These are phyloP conservation scores for Nitzschia sp. DNA, from an alignment of 108 stramenopile genomes.

Conservation along the genomic window DNA sequence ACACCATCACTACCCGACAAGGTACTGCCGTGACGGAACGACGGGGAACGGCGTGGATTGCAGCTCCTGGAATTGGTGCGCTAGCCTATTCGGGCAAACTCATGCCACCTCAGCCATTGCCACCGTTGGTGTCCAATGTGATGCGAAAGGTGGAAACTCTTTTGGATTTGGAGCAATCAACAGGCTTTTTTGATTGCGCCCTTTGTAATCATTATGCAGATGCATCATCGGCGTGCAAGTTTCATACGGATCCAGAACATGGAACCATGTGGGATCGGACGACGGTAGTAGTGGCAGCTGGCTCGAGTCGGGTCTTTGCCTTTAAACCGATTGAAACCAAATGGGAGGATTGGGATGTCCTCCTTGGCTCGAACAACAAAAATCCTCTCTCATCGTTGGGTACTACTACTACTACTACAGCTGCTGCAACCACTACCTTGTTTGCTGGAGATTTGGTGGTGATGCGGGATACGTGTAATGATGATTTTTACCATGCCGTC, in stretches of 20 bases:
- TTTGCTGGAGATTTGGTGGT: conserved; percentile 73
- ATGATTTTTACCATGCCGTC: conserved; percentile 76
- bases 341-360: conserved; percentile 53
- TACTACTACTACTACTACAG: conserved; percentile 16
- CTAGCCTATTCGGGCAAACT: conserved; percentile 78
- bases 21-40: conserved; percentile 65
- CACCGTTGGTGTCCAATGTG: conserved; percentile 37
- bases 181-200: conserved; percentile 67
- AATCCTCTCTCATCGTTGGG: conserved; percentile 7
- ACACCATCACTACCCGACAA: conserved; percentile 64
- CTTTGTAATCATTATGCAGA: conserved; percentile 75
- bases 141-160: conserved; percentile 60
- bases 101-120: conserved; percentile 58
- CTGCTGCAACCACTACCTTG: conserved; percentile 44
- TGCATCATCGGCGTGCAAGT: conserved; percentile 68
- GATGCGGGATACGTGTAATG: conserved; percentile 69
- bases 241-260: conserved; percentile 78
- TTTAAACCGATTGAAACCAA: conserved; percentile 62
- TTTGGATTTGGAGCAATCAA: conserved; percentile 21
- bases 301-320: conserved; percentile 55
- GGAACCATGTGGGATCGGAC: conserved; percentile 63
- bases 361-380: not conserved
- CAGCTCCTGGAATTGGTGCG: conserved; percentile 64
- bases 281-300: conserved; percentile 63
- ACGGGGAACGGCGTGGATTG: conserved; percentile 74